These are phyloP conservation scores for Grosmannia huntii DNA, from an alignment of 2,329 filamentous ascomycete genomes.

Conservation along the genomic window DNA sequence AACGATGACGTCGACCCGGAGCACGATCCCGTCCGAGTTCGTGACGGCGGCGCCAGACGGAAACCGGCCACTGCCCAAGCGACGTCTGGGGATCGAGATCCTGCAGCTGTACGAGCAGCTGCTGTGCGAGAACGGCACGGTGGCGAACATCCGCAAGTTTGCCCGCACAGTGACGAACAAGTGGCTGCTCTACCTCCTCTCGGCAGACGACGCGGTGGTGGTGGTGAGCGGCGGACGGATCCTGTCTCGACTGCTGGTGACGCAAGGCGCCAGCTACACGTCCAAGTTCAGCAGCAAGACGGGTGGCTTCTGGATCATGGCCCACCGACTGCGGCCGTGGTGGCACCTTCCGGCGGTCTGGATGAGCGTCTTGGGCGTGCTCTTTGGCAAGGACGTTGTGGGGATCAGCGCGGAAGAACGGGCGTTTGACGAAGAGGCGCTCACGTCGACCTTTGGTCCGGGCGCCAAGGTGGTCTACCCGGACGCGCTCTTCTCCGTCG, in stretches of 20 bases:
- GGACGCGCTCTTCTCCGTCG: slow-evolving; percentile 68
- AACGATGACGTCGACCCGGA: not conserved
- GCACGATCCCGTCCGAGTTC: not conserved
- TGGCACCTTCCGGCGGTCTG: slow-evolving; percentile 80
- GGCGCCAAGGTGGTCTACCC: slow-evolving; percentile 57
- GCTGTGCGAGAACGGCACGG: slow-evolving; percentile 60
- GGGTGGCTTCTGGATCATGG: slow-evolving; percentile 79
- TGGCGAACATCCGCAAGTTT: slow-evolving; percentile 68
- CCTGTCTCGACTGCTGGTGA: slow-evolving; percentile 68
- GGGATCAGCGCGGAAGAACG: slow-evolving; percentile 46
- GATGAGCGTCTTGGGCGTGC: slow-evolving; percentile 75
- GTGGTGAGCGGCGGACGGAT: slow-evolving; percentile 74
- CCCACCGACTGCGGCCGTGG: slow-evolving; percentile 68
- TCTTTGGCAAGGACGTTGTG: slow-evolving; percentile 75
- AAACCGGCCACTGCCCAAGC: slow-evolving; percentile 37
- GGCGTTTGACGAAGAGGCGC: slow-evolving; percentile 36
- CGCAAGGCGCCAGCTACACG: slow-evolving; percentile 69
- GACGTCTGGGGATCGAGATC: slow-evolving; percentile 61
- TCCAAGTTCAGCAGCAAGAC: slow-evolving; percentile 74
- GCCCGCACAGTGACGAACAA: slow-evolving; percentile 92
- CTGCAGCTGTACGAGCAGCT: slow-evolving; percentile 66
- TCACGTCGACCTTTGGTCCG: slow-evolving; percentile 55
- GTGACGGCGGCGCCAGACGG: not conserved
- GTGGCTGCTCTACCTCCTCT: slow-evolving; percentile 87
- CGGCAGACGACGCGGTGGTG: slow-evolving; percentile 73